phyloP scores from a whole-genome alignment of 2,329 filamentous ascomycete genomes.

The Aaosphaeria pasadenensis region DNA sequence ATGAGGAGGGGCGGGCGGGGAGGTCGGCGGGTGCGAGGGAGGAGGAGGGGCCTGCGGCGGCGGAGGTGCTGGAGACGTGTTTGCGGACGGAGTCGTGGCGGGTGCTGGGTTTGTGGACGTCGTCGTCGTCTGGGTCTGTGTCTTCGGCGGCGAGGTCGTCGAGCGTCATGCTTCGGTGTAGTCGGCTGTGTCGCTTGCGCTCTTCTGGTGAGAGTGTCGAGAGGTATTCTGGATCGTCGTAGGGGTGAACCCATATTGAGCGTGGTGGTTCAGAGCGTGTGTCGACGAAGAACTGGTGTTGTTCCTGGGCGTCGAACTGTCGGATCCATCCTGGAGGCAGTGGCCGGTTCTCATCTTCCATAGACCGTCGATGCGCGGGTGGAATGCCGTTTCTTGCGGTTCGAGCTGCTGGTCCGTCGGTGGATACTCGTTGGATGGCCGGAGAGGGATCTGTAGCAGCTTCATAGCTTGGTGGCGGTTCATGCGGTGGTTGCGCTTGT shows the following conservation, averaged over 20 bases:
- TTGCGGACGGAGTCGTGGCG: not conserved
- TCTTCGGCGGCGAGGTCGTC: slow-evolving; percentile 47
- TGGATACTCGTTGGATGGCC: slow-evolving; percentile 21
- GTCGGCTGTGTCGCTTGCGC: slow-evolving; percentile 44
- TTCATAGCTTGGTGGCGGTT: slow-evolving; percentile 34
- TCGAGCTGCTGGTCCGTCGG: slow-evolving; percentile 23
- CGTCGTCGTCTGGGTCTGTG: slow-evolving; percentile 15
- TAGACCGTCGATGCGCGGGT: slow-evolving; percentile 50
- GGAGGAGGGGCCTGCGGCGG: not conserved
- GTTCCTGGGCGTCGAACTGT: slow-evolving; percentile 51
- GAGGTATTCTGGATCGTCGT: slow-evolving; percentile 58
- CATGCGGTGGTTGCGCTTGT: slow-evolving; percentile 14
- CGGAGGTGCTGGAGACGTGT: not conserved
- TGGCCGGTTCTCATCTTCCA: slow-evolving; percentile 59
- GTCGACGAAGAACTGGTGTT: slow-evolving; percentile 64
- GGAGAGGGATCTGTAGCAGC: slow-evolving; percentile 18
- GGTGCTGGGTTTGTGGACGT: slow-evolving; percentile 9
- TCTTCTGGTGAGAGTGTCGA: slow-evolving; percentile 48
- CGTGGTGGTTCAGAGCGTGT: slow-evolving; percentile 53
- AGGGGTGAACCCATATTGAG: slow-evolving; percentile 61
- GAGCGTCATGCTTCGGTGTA: slow-evolving; percentile 35
- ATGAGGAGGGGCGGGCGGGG: slow-evolving; percentile 3
- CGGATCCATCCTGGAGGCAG: slow-evolving; percentile 58
- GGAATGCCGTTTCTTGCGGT: slow-evolving; percentile 53
- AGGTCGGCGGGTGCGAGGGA: slow-evolving; percentile 1